These are phyloP conservation scores for Triticum monococcum DNA, from an alignment of 176 grass and related monocot species.

Conservation along the genomic window DNA sequence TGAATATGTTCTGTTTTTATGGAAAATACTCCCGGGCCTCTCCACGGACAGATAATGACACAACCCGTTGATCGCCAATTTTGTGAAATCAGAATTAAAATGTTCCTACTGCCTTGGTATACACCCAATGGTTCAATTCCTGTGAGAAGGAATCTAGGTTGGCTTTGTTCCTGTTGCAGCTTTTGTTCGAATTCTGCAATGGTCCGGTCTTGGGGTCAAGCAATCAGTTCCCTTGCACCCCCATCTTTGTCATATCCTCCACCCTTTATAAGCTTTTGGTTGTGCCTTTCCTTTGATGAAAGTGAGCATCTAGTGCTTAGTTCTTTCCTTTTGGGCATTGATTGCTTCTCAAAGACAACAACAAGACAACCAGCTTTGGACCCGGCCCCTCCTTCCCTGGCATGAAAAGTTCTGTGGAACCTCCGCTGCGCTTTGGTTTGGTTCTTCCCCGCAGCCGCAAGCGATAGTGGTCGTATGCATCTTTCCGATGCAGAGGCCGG, in stretches of 20 bases:
- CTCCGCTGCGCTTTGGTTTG: background rate
- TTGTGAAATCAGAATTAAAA: background rate
- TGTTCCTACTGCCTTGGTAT: background rate
- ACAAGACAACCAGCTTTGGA: constrained; percentile 34
- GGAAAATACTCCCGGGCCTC: too few relatives aligned
- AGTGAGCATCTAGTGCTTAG: constrained; percentile 47
- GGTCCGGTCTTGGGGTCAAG: background rate
- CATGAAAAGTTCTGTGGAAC: constrained; percentile 11
- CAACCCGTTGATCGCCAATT: too few relatives aligned
- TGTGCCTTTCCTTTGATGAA: constrained; percentile 59
- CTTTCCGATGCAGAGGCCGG: too few relatives aligned
- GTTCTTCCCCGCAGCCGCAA: too few relatives aligned
- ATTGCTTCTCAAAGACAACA: constrained; percentile 37
- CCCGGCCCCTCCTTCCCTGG: constrained; percentile 16
- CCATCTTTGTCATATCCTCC: constrained; percentile 34
- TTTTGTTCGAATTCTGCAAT: constrained; percentile 28
- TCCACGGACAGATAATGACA: too few relatives aligned
- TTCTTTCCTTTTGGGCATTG: constrained; percentile 29
- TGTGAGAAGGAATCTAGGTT: background rate
- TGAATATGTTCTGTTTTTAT: too few relatives aligned
- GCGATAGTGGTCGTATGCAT: too few relatives aligned
- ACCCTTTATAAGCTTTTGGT: constrained; percentile 30
- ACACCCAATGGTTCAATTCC: background rate
- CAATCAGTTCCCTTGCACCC: background rate
- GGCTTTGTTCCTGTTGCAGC: background rate